Percentiles rank a stretch among this genome's conserved stretches.
phyloP scores from a whole-genome alignment of 179 eudicot genomes.

The Beta macrorhiza region DNA sequence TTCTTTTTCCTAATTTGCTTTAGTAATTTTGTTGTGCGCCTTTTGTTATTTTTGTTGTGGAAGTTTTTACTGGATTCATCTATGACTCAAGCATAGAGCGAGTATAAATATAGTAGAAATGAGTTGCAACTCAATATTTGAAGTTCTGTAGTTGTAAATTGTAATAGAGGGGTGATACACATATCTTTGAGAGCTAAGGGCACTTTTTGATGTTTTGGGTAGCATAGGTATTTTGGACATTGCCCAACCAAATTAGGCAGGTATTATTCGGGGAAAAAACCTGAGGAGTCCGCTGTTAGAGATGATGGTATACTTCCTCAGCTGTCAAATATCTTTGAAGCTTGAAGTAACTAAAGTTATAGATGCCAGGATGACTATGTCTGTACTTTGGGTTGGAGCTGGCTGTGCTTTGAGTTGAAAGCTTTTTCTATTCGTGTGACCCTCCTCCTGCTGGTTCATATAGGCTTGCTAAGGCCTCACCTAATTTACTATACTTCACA shows the following conservation, averaged over 20 bases:
- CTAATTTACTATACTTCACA: too few relatives aligned
- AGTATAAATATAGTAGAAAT: background rate
- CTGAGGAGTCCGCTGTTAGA: background rate
- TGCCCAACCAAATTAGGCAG: background rate
- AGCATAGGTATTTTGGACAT: background rate
- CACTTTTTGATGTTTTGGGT: background rate
- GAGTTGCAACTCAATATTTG: background rate
- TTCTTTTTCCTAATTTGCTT: slow-evolving; percentile 3
- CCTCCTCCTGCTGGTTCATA: background rate
- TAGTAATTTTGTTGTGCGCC: background rate
- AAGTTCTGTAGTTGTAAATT: background rate
- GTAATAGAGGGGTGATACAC: background rate
- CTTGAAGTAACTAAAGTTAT: background rate
- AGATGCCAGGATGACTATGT: background rate
- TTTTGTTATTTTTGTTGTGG: background rate
- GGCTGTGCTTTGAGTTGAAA: background rate
- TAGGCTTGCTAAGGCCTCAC: too few relatives aligned
- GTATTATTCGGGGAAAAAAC: background rate
- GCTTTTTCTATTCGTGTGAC: background rate
- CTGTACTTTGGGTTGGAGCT: background rate
- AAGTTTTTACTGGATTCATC: slow-evolving; percentile 2
- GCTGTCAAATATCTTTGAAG: background rate
- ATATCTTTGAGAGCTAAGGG: background rate
- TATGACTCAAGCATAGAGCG: background rate
- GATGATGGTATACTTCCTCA: background rate